phyloP scores from a whole-genome alignment of 805 yeast species.

The Vanderwaltozyma verrucispora region DNA sequence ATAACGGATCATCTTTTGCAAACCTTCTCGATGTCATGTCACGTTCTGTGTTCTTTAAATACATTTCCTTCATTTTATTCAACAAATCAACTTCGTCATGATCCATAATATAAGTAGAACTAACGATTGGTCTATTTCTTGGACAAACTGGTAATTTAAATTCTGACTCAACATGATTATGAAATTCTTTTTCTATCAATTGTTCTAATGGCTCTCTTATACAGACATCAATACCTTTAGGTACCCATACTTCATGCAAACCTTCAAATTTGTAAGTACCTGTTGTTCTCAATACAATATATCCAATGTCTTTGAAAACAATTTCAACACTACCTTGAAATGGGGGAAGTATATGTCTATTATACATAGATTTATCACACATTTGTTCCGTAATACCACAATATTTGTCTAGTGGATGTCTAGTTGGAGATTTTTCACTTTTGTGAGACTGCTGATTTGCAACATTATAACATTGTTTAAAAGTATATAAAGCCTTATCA shows the following conservation, averaged over 20 bases:
- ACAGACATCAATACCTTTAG: conserved; percentile 42
- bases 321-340: conserved; percentile 58
- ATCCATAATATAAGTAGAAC: conserved; percentile 21
- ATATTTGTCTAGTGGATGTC: conserved; percentile 26
- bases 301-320: conserved; percentile 57
- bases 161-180: conserved; percentile 30
- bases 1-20: conserved; percentile 11
- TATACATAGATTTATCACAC: conserved; percentile 20
- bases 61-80: conserved; percentile 19
- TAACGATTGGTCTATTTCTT: conserved; percentile 17
- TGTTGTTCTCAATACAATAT: conserved; percentile 48
- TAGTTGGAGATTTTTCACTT: too few species aligned
- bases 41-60: conserved; percentile 16
- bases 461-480: conserved; percentile 8
- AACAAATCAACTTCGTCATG: conserved; percentile 14
- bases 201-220: conserved; percentile 42
- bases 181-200: conserved; percentile 14
- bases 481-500: conserved; percentile 27
- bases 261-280: conserved; percentile 33
- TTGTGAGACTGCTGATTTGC: too few species aligned
- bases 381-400: conserved; percentile 14
- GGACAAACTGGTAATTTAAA: conserved; percentile 19
- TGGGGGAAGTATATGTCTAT: conserved; percentile 54
- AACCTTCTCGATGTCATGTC: conserved; percentile 15
- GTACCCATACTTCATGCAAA: conserved; percentile 42